Conservation (phyloP, 208 protist genomes). For the Leishmania arabica region DNA sequence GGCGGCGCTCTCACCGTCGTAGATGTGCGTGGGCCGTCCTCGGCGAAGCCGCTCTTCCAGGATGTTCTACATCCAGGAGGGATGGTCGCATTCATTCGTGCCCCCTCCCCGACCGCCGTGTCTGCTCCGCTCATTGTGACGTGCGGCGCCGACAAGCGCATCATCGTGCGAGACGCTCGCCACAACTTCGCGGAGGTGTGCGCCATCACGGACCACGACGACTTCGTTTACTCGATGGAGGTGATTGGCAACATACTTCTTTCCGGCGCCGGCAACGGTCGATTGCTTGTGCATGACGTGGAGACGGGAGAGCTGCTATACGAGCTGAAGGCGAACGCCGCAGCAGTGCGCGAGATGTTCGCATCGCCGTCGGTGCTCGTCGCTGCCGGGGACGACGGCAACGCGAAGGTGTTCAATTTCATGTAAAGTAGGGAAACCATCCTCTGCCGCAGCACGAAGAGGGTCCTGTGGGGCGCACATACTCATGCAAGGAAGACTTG, state of each 20-base stretch:
- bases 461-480: not conserved
- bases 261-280: conserved; percentile 77
- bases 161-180: conserved; percentile 73
- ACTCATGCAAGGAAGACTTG: not conserved
- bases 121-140: conserved; percentile 64
- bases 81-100: conserved; percentile 63
- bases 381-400: conserved; percentile 84
- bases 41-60: conserved; percentile 42
- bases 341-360: conserved; percentile 79
- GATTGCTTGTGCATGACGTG: conserved; percentile 82
- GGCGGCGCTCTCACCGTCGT: conserved; percentile 69
- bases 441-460: not conserved
- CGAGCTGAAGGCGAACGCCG: conserved; percentile 65
- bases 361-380: conserved; percentile 49
- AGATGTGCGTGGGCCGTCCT: conserved; percentile 47
- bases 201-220: conserved; percentile 60
- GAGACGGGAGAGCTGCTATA: conserved; percentile 70
- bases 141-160: conserved; percentile 75
- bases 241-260: conserved; percentile 66
- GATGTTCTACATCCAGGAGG: conserved; percentile 71
- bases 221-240: conserved; percentile 86
- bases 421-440: conserved; percentile 3
- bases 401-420: conserved; percentile 74
- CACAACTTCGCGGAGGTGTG: conserved; percentile 44
- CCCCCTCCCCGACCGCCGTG: conserved; percentile 16